Conservation (phyloP, 176 grass and related monocot genomes). For the sorghum (Sorghum bicolor) region Sorghum_bicolor_NCBIv3 NC_012875.2:14487501-14488000, state of each 20-base stretch:
- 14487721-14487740: not conserved
- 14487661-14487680: not conserved
- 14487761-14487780: not conserved
- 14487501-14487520: too few species aligned
- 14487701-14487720: not conserved
- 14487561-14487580: too few species aligned
- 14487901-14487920: slow-evolving; percentile 23
- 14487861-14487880: slow-evolving; percentile 18
- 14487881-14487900: slow-evolving; percentile 19
- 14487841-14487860: slow-evolving; percentile 23
- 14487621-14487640: not conserved
- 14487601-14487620: not conserved
- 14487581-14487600: not conserved
- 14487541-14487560: too few species aligned
- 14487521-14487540: not conserved
- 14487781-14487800: not conserved
- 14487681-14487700: not conserved
- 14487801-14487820: slow-evolving; percentile 8
- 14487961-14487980: not conserved
- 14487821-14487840: not conserved
- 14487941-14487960: slow-evolving; percentile 1
- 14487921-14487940: not conserved
- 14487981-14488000: slow-evolving; percentile 9
- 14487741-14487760: not conserved
- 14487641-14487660: not conserved